phyloP scores from a whole-genome alignment of 1,284 basidiomycete species.

The Tausonia pullulans region DNA sequence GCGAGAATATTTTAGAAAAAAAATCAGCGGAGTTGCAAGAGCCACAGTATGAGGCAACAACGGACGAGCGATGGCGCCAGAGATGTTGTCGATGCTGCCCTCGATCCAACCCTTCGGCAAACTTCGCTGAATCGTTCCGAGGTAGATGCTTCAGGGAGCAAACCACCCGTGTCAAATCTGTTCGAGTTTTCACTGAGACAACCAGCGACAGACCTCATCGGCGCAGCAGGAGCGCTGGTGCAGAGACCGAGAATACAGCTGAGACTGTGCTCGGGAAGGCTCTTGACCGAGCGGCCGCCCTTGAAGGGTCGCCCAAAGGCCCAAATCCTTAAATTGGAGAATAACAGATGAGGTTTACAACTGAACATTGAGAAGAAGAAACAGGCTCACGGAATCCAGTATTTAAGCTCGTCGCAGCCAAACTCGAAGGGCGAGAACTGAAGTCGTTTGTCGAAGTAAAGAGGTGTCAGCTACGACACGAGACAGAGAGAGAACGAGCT shows the following conservation, averaged over 20 bases:
- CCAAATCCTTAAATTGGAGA: conserved; percentile 22
- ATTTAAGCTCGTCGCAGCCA: conserved; percentile 28
- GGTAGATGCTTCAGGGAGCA: conserved; percentile 9
- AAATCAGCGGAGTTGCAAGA: neutral
- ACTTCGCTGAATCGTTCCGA: conserved; percentile 14
- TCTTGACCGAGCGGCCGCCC: conserved; percentile 6
- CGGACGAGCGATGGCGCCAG: conserved; percentile 14
- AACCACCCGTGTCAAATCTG: neutral
- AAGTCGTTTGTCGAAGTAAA: neutral
- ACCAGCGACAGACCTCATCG: conserved; percentile 4
- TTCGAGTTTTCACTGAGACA: too few species aligned
- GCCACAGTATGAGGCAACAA: neutral
- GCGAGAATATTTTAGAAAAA: too few species aligned
- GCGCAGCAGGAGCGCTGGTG: conserved; percentile 30
- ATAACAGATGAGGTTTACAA: neutral
- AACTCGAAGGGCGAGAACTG: conserved; percentile 27
- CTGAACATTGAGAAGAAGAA: neutral
- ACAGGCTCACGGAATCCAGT: conserved; percentile 25
- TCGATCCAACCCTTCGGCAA: conserved; percentile 16
- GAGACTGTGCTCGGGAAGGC: conserved; percentile 18
- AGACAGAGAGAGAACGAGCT: neutral
- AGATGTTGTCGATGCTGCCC: conserved; percentile 18
- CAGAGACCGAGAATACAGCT: conserved; percentile 29
- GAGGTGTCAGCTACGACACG: neutral
- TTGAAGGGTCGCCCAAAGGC: conserved; percentile 26